Evolutionary conservation across 192 early-diverging fungal genomes (phyloP), one percentile per base, ranked within the genome.

Genomic region (Gaertneriomyces semiglobifer): DNA sequence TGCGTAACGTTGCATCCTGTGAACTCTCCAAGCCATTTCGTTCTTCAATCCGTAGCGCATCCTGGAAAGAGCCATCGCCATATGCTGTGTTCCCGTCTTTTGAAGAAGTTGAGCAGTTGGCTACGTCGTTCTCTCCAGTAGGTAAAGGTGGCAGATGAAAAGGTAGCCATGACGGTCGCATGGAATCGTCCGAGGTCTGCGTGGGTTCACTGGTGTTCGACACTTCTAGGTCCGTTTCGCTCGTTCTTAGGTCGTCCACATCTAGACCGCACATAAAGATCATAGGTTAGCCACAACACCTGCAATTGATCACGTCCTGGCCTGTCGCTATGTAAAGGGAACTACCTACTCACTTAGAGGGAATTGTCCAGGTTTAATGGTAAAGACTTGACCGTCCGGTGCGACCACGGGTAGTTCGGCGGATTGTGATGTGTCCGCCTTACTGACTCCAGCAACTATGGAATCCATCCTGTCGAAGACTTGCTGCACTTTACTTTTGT

Each of bases 261-360:
- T 6, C 33, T 10, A 11, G 60, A 44, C 44, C 43, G 43, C 19
- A 47, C 12, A 18, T 16, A 40, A 10, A 19, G 11, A 4, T n/a
- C 44, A 47, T 47, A 44, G 48, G 48, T 50, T 18, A 18, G 12
- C 48, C 48, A 50, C 16, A 12, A 1, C 48, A 50, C 48, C 1
- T 2, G 12, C 12, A 50, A 2, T 50, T 18, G 12, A 50, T 50
- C 48, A 18, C 25, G 25, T 0, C 2, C 25, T 33, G 25, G 25
- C 1, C 25, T 33, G 25, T 2, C 25, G 25, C 0, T 33, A 33
- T 33, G 25, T 33, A 33, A 33, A 33, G 25, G 25, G 25, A 33
- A 33, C 12, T 18, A 18, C 48, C 48, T 50, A 61, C 60, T 61
- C 60, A 61, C 60, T 61, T 43, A 61, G 44, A 11, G 60, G 60